phyloP scores from a whole-genome alignment of 768 basidiomycete species.

The Trametes elegans region DNA sequence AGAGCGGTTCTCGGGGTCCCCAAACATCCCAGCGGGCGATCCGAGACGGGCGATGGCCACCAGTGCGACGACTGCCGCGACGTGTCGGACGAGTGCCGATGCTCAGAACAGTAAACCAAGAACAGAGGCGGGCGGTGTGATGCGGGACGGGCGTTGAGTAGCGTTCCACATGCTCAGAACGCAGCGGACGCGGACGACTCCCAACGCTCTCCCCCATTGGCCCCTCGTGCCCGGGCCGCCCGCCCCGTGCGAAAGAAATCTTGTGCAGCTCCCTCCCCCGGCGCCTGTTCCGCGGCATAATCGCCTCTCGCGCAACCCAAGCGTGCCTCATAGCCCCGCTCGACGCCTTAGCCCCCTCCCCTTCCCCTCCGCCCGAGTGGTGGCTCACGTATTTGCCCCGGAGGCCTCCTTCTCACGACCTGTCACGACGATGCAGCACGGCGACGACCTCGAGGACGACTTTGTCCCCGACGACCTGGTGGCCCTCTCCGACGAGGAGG shows the following conservation, averaged over 20 bases:
- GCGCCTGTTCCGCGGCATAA: conserved; percentile 1
- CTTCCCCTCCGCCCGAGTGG: conserved; percentile 2
- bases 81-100: no score
- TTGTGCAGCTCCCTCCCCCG: neutral
- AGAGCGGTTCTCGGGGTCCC: conserved; percentile 10
- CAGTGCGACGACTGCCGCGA: neutral
- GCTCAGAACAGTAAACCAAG: no score
- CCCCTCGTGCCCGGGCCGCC: neutral
- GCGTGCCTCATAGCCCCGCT: neutral
- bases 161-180: neutral
- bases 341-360: neutral
- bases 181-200: neutral
- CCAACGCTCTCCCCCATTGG: neutral
- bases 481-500: conserved; percentile 61
- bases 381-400: conserved; percentile 3
- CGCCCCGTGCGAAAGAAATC: conserved; percentile 2
- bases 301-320: conserved; percentile 1
- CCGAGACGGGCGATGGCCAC: neutral
- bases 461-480: conserved; percentile 70
- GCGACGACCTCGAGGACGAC: conserved; percentile 85
- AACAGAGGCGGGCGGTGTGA: neutral
- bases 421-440: conserved; percentile 37
- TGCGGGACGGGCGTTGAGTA: neutral
- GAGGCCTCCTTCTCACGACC: neutral
- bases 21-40: neutral